Percentiles rank a stretch among this genome's conserved stretches.
These are phyloP conservation scores for Candida hispaniensis DNA, from an alignment of 805 yeast genomes.

Conservation along the genomic window DNA sequence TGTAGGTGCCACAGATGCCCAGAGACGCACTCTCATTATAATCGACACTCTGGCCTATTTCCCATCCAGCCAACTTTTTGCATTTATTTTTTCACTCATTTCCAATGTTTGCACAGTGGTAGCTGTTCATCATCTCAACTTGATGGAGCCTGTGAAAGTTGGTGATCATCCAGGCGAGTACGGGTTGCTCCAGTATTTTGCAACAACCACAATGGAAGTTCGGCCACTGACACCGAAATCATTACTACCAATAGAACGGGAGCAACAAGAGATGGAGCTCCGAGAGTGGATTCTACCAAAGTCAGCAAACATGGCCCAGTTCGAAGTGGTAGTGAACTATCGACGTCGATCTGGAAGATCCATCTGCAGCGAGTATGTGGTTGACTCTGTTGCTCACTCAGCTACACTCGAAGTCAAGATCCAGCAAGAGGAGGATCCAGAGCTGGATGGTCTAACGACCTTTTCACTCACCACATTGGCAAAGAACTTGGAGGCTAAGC, in stretches of 20 bases:
- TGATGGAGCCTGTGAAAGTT: conserved; percentile 17
- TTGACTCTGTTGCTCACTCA: conserved; percentile 42
- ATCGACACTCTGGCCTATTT: conserved; percentile 64
- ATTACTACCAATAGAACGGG: too few relatives aligned
- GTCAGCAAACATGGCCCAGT: conserved; percentile 39
- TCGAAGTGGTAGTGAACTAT: conserved; percentile 45
- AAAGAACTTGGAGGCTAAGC: conserved; percentile 67
- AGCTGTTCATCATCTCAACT: conserved; percentile 36
- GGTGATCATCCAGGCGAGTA: conserved; percentile 44
- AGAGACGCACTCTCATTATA: conserved; percentile 33
- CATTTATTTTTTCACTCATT: conserved; percentile 40
- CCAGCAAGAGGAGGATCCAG: conserved; percentile 33
- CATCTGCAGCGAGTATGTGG: conserved; percentile 40
- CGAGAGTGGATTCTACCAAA: conserved; percentile 45
- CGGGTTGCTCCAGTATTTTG: conserved; percentile 53
- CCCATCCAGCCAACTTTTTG: conserved; percentile 35
- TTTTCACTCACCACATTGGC: conserved; percentile 70
- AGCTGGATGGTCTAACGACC: conserved; percentile 69
- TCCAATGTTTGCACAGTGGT: conserved; percentile 38
- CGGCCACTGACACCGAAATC: conserved; percentile 36
- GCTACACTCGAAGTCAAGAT: conserved; percentile 28
- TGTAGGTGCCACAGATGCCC: conserved; percentile 18
- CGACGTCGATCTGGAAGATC: conserved; percentile 83
- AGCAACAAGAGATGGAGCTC: too few relatives aligned
- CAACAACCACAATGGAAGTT: conserved; percentile 61